Evolutionary conservation across 2,329 filamentous ascomycete genomes (phyloP), one percentile per base, ranked within the genome.

Genomic region (Fusarium proliferatum): DNA sequence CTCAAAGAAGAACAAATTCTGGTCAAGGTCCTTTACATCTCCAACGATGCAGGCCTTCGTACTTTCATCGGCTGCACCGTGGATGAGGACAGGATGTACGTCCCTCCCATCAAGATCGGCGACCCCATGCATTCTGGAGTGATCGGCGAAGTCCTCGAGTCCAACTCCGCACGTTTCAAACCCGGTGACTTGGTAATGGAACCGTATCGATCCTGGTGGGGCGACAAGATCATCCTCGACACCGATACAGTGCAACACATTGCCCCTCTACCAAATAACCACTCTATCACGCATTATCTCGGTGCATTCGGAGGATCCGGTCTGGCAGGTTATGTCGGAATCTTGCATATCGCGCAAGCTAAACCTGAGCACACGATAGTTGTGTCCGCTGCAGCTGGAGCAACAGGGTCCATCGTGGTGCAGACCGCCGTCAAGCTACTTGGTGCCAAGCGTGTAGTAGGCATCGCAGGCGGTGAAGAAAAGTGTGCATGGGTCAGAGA

Each of bases 401-500:
- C 59, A 6, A 64, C 51, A 2, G 52, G 64, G 2, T 68, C 64
- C 13, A 52, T 69, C 12, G 52, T 15, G 4, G 52, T 69, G 6
- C 66, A 76, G 36, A 69, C 67, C 12, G 72, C 73, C 2, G 70
- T 64, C 16, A 73, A 73, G 41, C n/a, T 73, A 2, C 52, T 75
- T 0, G 70, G 72, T 15, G 72, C 70, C 5, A 73, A 69, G 57
- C 61, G 62, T 2, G 72, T 76, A 21, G 59, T 76, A 8, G 72
- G 72, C 19, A 75, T 75, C 39, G 73, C 72, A 19, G 71, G 74
- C 21, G 41, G 63, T 11, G 52, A 61, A 12, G 74, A 75, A 38
- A 76, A 75, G 65, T 75, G 73, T 16, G 51, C 61, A 3, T 76
- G 70, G 73, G 73, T 76, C 1, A 49, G 57, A 51, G 48, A 74